Evolutionary conservation across 2,329 filamentous ascomycete species (phyloP), one percentile per base, ranked within the genome.

Genomic region (Didymella pomorum): DNA sequence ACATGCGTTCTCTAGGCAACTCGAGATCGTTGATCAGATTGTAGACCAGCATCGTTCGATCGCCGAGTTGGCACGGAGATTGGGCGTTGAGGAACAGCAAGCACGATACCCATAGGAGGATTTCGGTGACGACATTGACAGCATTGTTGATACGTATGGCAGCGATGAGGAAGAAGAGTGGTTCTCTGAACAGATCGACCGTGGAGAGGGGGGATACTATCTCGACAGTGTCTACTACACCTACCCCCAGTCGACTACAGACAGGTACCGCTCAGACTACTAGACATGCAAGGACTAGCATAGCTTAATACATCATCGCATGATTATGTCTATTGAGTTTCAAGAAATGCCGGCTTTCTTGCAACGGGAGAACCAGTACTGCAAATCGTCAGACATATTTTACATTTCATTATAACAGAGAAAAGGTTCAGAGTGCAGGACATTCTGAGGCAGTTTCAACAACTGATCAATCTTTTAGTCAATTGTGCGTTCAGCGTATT

Each of bases 101-200:
- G 25, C 31, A 29, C 45, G 20, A 35, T 37, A 54, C 41, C 41
- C 46, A 9, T 33, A 47, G 50, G 56, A 58, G 41, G 51, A 58
- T 33, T 54, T 50, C 42, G 56, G 50, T 10, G 20, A 41, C 26
- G 56, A 54, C n/a, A 26, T 58, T 23, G 45, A 58, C 45, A 42
- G 46, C 26, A 49, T 50, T 33, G 45, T 25, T 18, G 41, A 46
- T 14, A 42, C 33, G 4, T 44, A 47, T 21, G 20, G 16, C 12
- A 39, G 42, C 2, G 53, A 56, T 14, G 46, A 51, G 1, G 47
- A 50, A 2, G 46, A 51, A 12, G 45, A 37, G 10, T 33, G 26
- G 26, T 39, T 7, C 14, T 33, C 11, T 2, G 41, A 31, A 3
- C 25, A 25, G 28, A 20, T 20, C 20, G 39, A 14, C 14, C 28